Percentiles rank a stretch among this genome's conserved stretches.
Evolutionary conservation across 73 alveolate species (phyloP).

Genomic region (Paraurostyla sp.): DNA sequence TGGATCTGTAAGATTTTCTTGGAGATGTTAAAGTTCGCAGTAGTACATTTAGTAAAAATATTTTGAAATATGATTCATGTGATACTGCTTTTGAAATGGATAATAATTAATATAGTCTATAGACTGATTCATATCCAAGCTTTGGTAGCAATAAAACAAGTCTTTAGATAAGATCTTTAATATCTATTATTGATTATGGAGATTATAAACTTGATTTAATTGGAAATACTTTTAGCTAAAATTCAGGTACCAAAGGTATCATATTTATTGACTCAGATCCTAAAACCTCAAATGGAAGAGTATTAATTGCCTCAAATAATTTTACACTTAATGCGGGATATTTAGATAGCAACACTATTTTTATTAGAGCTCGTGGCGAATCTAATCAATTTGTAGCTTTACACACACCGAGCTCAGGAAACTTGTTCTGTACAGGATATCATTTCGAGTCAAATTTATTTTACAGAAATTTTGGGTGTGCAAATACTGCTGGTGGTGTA

Average conservation of each 20-base stretch:
- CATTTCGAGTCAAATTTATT: slow-evolving; percentile 6
- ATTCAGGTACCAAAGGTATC: background rate
- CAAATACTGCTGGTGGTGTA: slow-evolving; percentile 15
- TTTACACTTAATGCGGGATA: background rate
- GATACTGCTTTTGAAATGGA: slow-evolving; percentile 8
- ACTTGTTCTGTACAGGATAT: slow-evolving; percentile 24
- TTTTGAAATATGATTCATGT: background rate
- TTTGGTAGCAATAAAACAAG: background rate
- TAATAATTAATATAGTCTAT: background rate
- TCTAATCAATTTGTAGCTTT: background rate
- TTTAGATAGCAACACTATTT: background rate
- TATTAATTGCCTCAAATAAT: background rate
- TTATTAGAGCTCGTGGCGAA: slow-evolving; percentile 26
- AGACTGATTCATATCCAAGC: background rate
- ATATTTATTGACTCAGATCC: background rate
- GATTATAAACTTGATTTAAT: background rate
- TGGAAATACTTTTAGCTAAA: background rate
- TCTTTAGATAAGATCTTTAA: background rate
- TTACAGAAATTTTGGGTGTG: slow-evolving; percentile 20
- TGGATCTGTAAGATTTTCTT: background rate
- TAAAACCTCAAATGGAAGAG: background rate
- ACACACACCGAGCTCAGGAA: background rate
- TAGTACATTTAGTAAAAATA: background rate
- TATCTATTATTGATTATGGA: background rate
- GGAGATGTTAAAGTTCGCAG: background rate